These are phyloP conservation scores for Mycena leptocephala DNA, from an alignment of 768 basidiomycete genomes.

Conservation along the genomic window DNA sequence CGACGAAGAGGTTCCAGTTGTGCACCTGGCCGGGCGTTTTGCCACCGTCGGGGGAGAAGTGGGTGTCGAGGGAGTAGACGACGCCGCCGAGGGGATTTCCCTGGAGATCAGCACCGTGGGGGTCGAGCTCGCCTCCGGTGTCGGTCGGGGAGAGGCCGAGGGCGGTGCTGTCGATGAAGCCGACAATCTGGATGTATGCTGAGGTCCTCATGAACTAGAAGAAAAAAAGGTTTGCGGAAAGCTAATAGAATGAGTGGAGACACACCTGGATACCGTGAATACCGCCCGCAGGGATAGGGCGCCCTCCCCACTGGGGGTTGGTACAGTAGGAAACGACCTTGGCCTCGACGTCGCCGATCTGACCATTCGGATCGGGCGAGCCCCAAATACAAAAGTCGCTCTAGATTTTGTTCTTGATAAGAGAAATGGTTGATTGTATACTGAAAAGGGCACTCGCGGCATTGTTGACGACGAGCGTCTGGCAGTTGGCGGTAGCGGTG, in stretches of 20 bases:
- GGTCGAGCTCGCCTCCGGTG: constrained; percentile 81
- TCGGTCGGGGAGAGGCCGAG: constrained; percentile 67
- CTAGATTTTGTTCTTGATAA: constrained; percentile 1
- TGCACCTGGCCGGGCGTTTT: constrained; percentile 18
- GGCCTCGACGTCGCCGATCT: constrained; percentile 23
- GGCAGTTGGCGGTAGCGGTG: constrained; percentile 23
- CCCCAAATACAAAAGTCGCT: constrained; percentile 27
- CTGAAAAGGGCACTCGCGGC: constrained; percentile 10
- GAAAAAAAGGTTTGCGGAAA: not conserved
- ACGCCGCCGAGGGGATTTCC: constrained; percentile 29
- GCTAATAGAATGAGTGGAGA: not conserved
- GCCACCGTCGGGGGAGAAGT: constrained; percentile 20
- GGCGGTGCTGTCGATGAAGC: constrained; percentile 38
- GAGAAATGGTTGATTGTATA: not conserved
- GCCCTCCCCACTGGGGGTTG: constrained; percentile 23
- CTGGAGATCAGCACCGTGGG: constrained; percentile 69
- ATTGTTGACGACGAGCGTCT: constrained; percentile 28
- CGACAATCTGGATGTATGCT: constrained; percentile 28
- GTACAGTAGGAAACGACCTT: constrained; percentile 27
- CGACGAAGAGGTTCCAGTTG: constrained; percentile 58
- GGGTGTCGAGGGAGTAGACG: constrained; percentile 25
- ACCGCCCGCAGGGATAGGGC: constrained; percentile 19
- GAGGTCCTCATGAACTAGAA: constrained; percentile 27
- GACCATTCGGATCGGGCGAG: constrained; percentile 15
- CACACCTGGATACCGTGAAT: constrained; percentile 25